Conservation (phyloP, 2,329 filamentous ascomycete genomes). For the Cladophialophora carrionii region DNA sequence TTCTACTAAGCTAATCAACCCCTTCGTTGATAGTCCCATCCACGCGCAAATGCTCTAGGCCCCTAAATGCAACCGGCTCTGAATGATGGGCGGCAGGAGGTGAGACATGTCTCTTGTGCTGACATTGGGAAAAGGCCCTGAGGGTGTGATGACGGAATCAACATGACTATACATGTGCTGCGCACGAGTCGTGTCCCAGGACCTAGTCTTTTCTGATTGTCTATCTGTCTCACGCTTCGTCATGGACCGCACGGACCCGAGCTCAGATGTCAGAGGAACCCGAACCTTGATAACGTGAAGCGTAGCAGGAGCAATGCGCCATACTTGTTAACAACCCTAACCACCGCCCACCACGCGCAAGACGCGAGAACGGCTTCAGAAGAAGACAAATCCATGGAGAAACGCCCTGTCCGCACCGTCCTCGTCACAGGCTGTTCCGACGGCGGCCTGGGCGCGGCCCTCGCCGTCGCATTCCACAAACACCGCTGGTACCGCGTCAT, state of each 20-base stretch:
- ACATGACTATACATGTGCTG: not conserved
- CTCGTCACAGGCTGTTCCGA: constrained; percentile 50
- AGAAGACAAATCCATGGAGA: not conserved
- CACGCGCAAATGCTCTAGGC: not conserved
- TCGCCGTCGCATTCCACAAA: constrained; percentile 61
- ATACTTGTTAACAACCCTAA: not conserved
- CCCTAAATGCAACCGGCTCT: not conserved
- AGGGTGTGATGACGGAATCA: not conserved
- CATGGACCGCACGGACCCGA: not conserved
- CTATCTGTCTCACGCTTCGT: not conserved
- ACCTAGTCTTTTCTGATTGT: not conserved
- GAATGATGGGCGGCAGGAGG: not conserved
- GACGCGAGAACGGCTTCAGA: not conserved
- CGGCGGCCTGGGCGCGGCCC: constrained; percentile 62
- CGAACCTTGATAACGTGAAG: not conserved
- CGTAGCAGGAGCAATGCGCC: not conserved
- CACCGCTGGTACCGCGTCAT: constrained; percentile 58
- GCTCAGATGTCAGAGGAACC: not conserved
- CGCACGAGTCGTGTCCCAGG: not conserved
- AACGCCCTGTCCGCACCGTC: constrained; percentile 25
- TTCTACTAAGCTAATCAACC: not conserved
- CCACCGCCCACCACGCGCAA: not conserved
- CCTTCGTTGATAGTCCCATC: not conserved
- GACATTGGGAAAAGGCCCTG: not conserved
- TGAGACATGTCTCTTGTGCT: not conserved